phyloP scores from a whole-genome alignment of 2,329 filamentous ascomycete species.

The Xylaria polymorpha region DNA sequence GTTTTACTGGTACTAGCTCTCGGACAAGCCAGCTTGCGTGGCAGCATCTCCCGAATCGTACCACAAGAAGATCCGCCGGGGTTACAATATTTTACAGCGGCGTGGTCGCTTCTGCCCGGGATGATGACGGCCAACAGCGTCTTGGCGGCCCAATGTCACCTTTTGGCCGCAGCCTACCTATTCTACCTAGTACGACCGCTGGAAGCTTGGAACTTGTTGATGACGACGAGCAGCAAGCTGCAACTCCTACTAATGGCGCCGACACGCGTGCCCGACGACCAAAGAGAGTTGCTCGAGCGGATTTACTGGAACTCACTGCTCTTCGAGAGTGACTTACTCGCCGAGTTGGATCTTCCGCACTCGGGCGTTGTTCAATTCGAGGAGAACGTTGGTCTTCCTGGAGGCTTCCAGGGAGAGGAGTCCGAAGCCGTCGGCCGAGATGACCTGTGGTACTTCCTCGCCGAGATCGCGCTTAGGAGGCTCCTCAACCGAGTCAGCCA shows the following conservation, averaged over 20 bases:
- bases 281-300: slow-evolving; percentile 78
- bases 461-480: slow-evolving; percentile 81
- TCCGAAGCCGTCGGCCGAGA: slow-evolving; percentile 74
- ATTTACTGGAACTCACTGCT: slow-evolving; percentile 88
- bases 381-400: slow-evolving; percentile 80
- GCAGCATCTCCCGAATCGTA: slow-evolving; percentile 79
- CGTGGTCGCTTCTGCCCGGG: slow-evolving; percentile 80
- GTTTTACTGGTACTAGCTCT: slow-evolving; percentile 82
- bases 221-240: slow-evolving; percentile 83
- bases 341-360: slow-evolving; percentile 83
- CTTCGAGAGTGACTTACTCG: slow-evolving; percentile 82
- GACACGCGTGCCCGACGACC: slow-evolving; percentile 74
- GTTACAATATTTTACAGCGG: slow-evolving; percentile 81
- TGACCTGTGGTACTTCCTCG: slow-evolving; percentile 87
- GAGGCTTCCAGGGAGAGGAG: slow-evolving; percentile 80
- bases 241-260: slow-evolving; percentile 81
- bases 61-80: slow-evolving; percentile 78
- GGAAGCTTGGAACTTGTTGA: slow-evolving; percentile 84
- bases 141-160: slow-evolving; percentile 81
- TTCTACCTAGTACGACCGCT: slow-evolving; percentile 85
- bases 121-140: slow-evolving; percentile 85
- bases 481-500: slow-evolving; percentile 83
- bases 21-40: slow-evolving; percentile 78
- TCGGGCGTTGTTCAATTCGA: slow-evolving; percentile 86
- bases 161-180: slow-evolving; percentile 82